Evolutionary conservation across 1,284 basidiomycete species (phyloP), one percentile per base, ranked within the genome.

Genomic region (Boletus sp.): DNA sequence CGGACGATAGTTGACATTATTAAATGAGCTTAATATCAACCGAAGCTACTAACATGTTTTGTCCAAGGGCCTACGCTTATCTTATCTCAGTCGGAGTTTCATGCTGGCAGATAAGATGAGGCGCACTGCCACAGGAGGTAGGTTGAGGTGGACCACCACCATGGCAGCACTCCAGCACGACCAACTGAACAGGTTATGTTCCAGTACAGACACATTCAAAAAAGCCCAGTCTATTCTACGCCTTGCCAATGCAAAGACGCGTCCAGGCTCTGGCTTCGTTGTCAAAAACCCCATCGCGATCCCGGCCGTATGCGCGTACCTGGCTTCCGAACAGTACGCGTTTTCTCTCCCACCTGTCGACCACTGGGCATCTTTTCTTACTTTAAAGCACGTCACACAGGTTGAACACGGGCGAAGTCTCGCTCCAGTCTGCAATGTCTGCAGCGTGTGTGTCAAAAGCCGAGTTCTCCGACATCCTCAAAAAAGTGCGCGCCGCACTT

Each of bases 311-410:
- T 66, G 64, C 49, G 64, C 65, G 25, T 65, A 65, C 45, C 41
- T 65, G 5, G 63, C 65, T 4, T 67, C 65, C 5, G 53, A 65
- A 54, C 51, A 53, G 63, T 65, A 40, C 49, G 62, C 41, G 36
- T 46, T 32, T 32, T 36, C n/a, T 14, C 16, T 2, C 20, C 6
- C 9, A 5, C 25, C 6, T 26, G 25, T 26, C 34, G 41, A 8
- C 48, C 19, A 1, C 1, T 2, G 0, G 8, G 8, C 13, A 8
- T n/a, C 3, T 32, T 32, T 9, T 40, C 19, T 26, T 8, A 9
- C 25, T 6, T 6, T 26, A 19, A 3, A 14, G 1, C 17, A 29
- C 4, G 2, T 6, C 2, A 14, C 5, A 29, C 38, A 65, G 65
- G 19, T 30, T 65, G 19, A 66, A 65, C 33, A 51, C 52, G 16